Evolutionary conservation across 2,329 filamentous ascomycete species (phyloP).

Genomic region (Rasamsonia emersonii): DNA sequence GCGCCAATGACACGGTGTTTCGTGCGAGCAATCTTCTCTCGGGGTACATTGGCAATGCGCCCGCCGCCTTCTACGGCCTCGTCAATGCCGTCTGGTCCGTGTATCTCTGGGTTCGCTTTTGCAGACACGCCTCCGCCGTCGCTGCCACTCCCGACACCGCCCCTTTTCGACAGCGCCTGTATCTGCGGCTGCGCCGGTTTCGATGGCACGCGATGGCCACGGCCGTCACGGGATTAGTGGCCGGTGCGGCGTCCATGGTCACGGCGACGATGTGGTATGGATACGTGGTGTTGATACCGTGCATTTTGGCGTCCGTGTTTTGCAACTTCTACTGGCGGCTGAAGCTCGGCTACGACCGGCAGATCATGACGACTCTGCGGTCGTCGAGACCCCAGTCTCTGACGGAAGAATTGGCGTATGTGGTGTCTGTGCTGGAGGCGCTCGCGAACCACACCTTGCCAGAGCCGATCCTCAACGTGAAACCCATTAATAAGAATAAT

Average conservation of each 20-base stretch:
- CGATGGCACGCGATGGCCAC: slow-evolving; percentile 39
- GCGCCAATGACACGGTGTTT: slow-evolving; percentile 36
- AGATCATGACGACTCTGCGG: slow-evolving; percentile 12
- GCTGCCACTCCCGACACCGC: slow-evolving; percentile 17
- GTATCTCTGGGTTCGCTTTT: slow-evolving; percentile 36
- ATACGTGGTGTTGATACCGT: slow-evolving; percentile 44
- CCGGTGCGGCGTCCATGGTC: slow-evolving; percentile 43
- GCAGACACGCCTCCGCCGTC: slow-evolving; percentile 26
- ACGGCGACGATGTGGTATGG: slow-evolving; percentile 46
- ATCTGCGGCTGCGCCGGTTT: slow-evolving; percentile 31
- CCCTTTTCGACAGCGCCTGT: slow-evolving; percentile 21
- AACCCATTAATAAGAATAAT: neutral
- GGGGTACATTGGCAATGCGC: slow-evolving; percentile 47
- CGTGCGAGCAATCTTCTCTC: slow-evolving; percentile 45
- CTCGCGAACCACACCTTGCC: neutral
- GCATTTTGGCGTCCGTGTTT: slow-evolving; percentile 38
- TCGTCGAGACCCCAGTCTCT: no score
- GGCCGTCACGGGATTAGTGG: slow-evolving; percentile 39
- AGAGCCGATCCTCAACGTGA: neutral
- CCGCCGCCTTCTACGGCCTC: slow-evolving; percentile 42
- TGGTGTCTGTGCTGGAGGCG: no score
- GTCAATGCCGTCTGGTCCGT: slow-evolving; percentile 42
- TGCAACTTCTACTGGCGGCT: slow-evolving; percentile 44
- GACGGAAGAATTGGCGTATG: no score
- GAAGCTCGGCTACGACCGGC: slow-evolving; percentile 40